phyloP scores from a whole-genome alignment of 805 yeast genomes.

The Wickerhamomyces bovis region DNA sequence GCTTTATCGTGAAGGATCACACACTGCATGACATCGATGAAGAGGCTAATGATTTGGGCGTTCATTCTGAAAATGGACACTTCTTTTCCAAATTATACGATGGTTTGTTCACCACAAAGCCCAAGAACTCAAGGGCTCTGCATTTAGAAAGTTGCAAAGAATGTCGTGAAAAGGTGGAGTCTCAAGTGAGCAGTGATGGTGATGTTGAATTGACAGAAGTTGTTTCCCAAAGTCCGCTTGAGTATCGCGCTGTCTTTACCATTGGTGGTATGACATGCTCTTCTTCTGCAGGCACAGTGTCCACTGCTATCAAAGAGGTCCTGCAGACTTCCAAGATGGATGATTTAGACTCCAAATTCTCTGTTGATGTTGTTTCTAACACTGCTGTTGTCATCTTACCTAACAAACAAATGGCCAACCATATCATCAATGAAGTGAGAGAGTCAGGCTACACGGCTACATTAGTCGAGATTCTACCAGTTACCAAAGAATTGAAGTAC shows the following conservation, averaged over 20 bases:
- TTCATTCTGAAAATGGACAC: conserved; percentile 8
- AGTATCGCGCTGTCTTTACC: conserved; percentile 46
- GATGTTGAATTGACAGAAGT: conserved; percentile 24
- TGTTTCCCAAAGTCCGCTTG: conserved; percentile 15
- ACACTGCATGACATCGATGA: conserved; percentile 22
- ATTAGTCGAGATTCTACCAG: conserved; percentile 54
- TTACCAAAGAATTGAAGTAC: conserved; percentile 40
- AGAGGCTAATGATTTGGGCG: conserved; percentile 1
- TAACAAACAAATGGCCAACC: conserved; percentile 44
- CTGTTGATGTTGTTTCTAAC: conserved; percentile 47
- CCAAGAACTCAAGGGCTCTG: conserved; percentile 8
- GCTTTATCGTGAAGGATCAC: conserved; percentile 20
- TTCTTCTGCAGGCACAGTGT: conserved; percentile 47
- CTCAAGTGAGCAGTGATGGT: conserved; percentile 12
- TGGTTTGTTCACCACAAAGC: conserved; percentile 8
- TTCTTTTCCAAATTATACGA: neutral
- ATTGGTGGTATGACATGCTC: conserved; percentile 69
- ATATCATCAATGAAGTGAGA: conserved; percentile 40
- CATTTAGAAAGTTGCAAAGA: conserved; percentile 38
- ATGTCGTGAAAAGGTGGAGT: conserved; percentile 29
- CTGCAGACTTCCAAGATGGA: conserved; percentile 9
- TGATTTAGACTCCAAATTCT: conserved; percentile 26
- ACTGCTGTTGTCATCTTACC: conserved; percentile 49
- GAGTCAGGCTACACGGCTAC: conserved; percentile 44
- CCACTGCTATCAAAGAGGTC: conserved; percentile 32